Percentiles rank a stretch among this genome's conserved stretches.
phyloP scores from a whole-genome alignment of 1,139 yeast species.

The Scheffersomyces titani region DNA sequence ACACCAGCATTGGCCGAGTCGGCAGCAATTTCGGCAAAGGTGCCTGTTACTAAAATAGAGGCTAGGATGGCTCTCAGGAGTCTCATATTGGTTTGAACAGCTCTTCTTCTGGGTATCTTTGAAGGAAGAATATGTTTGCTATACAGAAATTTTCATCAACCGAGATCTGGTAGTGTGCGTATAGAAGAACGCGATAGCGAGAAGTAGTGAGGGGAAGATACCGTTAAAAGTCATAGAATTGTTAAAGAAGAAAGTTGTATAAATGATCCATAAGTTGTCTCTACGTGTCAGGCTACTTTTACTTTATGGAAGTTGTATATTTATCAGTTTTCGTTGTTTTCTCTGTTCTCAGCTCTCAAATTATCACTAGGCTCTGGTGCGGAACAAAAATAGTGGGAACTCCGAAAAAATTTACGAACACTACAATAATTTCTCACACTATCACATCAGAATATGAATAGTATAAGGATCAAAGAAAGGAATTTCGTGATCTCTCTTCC shows the following conservation, averaged over 20 bases:
- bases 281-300: too few species aligned
- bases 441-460: too few species aligned
- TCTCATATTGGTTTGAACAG: neutral
- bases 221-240: neutral
- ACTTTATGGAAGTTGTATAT: too few species aligned
- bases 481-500: too few species aligned
- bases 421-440: too few species aligned
- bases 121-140: neutral
- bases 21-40: slow-evolving; percentile 2
- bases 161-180: neutral
- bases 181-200: neutral
- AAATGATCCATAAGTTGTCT: too few species aligned
- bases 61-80: neutral
- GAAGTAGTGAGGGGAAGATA: neutral
- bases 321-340: too few species aligned
- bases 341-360: too few species aligned
- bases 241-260: neutral
- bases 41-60: neutral
- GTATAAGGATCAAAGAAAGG: too few species aligned
- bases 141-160: neutral
- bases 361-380: too few species aligned
- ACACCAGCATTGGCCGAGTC: slow-evolving; percentile 2
- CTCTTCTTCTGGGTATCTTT: neutral
- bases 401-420: too few species aligned
- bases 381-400: too few species aligned